phyloP scores from a whole-genome alignment of 306 rosid species.

The Castanopsis chinensis region DNA sequence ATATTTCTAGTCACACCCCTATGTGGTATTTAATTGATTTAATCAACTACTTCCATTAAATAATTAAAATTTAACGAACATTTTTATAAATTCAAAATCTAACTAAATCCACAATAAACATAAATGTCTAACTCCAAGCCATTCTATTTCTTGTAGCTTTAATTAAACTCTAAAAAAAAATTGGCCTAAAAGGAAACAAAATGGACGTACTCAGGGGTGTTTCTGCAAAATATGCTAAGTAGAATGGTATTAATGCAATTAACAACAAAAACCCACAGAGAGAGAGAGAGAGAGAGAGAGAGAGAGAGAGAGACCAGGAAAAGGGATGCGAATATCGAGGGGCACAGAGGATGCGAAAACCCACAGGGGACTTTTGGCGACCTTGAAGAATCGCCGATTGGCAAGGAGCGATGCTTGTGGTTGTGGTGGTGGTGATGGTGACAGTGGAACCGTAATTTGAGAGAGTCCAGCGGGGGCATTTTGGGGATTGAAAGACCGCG shows the following conservation, averaged over 20 bases:
- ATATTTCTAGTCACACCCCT: too few species aligned
- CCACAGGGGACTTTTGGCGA: constrained; percentile 70
- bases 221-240: background rate
- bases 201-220: too few species aligned
- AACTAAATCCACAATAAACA: too few species aligned
- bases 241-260: background rate
- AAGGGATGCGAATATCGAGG: constrained; percentile 82
- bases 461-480: constrained; percentile 94
- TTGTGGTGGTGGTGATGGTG: constrained; percentile 33
- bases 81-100: too few species aligned
- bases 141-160: too few species aligned
- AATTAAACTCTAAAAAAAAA: too few species aligned
- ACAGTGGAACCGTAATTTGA: constrained; percentile 46
- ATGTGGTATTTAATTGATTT: too few species aligned
- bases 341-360: constrained; percentile 77
- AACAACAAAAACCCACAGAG: background rate
- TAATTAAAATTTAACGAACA: too few species aligned
- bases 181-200: too few species aligned
- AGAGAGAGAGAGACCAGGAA: constrained; percentile 45
- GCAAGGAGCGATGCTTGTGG: constrained; percentile 36
- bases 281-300: background rate
- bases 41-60: too few species aligned
- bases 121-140: background rate
- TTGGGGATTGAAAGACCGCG: constrained; percentile 87
- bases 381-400: constrained; percentile 75